Evolutionary conservation across 1,139 yeast genomes (phyloP).

Genomic region (Starmera stellimalicola): DNA sequence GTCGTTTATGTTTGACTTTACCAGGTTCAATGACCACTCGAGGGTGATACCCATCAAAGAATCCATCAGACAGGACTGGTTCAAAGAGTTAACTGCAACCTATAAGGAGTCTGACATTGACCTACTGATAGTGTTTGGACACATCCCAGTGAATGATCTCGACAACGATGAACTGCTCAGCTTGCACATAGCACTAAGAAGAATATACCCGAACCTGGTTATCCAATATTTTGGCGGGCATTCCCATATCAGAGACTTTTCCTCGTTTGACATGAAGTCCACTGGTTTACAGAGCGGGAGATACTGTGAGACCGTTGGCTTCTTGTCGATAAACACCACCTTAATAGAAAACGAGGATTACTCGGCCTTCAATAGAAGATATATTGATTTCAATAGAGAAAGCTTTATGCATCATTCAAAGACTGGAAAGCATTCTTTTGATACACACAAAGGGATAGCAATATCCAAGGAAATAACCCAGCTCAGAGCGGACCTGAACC

Average conservation of each 20-base stretch:
- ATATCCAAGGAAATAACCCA: constrained; percentile 37
- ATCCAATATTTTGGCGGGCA: constrained; percentile 95
- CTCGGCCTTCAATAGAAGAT: constrained; percentile 44
- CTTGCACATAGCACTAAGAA: constrained; percentile 47
- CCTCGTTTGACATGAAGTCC: constrained; percentile 53
- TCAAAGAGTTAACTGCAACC: constrained; percentile 37
- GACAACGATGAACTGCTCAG: constrained; percentile 43
- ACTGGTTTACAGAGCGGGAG: constrained; percentile 86
- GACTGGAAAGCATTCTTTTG: constrained; percentile 21
- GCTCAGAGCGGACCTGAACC: constrained; percentile 38
- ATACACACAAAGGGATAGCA: constrained; percentile 41
- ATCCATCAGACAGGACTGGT: constrained; percentile 55
- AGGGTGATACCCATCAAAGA: constrained; percentile 55
- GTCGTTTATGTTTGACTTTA: constrained; percentile 76
- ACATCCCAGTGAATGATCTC: constrained; percentile 57
- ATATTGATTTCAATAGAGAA: constrained; percentile 69
- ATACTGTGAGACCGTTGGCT: constrained; percentile 88
- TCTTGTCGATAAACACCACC: constrained; percentile 49
- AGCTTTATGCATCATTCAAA: constrained; percentile 61
- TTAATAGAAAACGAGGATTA: constrained; percentile 2
- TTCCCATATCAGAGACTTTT: constrained; percentile 83
- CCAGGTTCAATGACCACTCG: constrained; percentile 48
- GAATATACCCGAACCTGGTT: constrained; percentile 46
- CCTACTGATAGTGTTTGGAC: constrained; percentile 64
- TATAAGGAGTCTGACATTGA: constrained; percentile 45